These are phyloP conservation scores for Fusarium avenaceum DNA, from an alignment of 2,329 filamentous ascomycete species.

Conservation along the genomic window DNA sequence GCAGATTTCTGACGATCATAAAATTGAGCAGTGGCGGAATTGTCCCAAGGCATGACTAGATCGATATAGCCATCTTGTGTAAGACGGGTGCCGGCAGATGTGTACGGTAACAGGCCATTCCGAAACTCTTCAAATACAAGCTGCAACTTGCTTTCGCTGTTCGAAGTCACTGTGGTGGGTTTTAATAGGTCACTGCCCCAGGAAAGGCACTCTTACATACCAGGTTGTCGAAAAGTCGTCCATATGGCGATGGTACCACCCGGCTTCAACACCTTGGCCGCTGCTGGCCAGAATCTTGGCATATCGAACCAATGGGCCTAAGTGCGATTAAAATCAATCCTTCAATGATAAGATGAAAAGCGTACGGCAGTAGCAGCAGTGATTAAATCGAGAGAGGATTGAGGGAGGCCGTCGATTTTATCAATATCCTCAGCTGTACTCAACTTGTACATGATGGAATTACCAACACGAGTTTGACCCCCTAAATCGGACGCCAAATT, in stretches of 20 bases:
- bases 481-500: not conserved
- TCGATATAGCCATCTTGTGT: constrained; percentile 7
- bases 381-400: constrained; percentile 14
- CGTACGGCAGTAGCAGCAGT: constrained; percentile 16
- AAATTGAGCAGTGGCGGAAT: not conserved
- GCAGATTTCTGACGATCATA: not conserved
- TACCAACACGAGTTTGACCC: not conserved
- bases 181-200: accelerated
- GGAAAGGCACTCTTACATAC: not conserved
- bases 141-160: not conserved
- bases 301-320: constrained; percentile 27
- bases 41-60: constrained; percentile 16
- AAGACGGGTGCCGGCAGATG: not conserved
- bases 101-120: not conserved
- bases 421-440: constrained; percentile 7
- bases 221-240: not conserved
- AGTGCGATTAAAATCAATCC: accelerated
- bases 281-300: constrained; percentile 11
- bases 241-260: constrained; percentile 20
- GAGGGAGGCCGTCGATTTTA: not conserved
- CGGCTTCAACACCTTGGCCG: constrained; percentile 8
- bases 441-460: accelerated
- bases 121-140: not conserved
- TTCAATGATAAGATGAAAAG: accelerated
- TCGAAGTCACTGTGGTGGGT: not conserved